These are phyloP conservation scores for Pythium brachiatum DNA, from an alignment of 352 stramenopile species.

Conservation along the genomic window DNA sequence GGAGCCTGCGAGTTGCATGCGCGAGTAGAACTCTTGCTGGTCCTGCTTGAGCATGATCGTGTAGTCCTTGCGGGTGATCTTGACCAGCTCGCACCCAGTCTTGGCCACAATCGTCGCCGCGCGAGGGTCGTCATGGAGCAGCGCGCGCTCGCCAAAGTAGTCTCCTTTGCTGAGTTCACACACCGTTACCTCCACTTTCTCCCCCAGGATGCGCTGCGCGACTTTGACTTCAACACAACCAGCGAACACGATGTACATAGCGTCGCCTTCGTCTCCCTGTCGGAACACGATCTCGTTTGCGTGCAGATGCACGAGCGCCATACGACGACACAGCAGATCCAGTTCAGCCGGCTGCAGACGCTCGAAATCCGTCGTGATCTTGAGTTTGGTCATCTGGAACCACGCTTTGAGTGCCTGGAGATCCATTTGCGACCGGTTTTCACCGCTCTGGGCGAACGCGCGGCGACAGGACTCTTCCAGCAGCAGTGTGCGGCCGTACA, in stretches of 20 bases:
- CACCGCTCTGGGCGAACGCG: conserved; percentile 43
- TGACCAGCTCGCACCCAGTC: conserved; percentile 49
- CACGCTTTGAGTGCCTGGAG: conserved; percentile 62
- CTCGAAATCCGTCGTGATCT: conserved; percentile 73
- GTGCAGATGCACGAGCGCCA: conserved; percentile 46
- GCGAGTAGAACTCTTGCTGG: conserved; percentile 63
- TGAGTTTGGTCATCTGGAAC: conserved; percentile 77
- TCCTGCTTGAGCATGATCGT: conserved; percentile 73
- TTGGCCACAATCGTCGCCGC: conserved; percentile 63
- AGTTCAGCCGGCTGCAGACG: conserved; percentile 54
- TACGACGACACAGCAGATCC: conserved; percentile 57
- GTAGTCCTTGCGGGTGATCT: conserved; percentile 68
- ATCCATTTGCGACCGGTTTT: conserved; percentile 56
- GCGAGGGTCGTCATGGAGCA: conserved; percentile 57
- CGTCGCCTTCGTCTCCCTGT: conserved; percentile 69
- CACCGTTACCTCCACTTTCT: conserved; percentile 65
- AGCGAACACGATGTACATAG: conserved; percentile 67
- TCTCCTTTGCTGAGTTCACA: conserved; percentile 65
- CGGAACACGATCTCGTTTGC: conserved; percentile 60
- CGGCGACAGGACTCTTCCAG: conserved; percentile 68
- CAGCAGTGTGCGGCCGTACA: conserved; percentile 62
- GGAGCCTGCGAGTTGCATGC: conserved; percentile 50
- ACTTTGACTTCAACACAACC: conserved; percentile 64
- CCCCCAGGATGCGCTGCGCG: conserved; percentile 53
- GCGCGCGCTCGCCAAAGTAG: conserved; percentile 70